phyloP scores from a whole-genome alignment of 176 grass and related monocot genomes.

The Carex scoparia region DNA sequence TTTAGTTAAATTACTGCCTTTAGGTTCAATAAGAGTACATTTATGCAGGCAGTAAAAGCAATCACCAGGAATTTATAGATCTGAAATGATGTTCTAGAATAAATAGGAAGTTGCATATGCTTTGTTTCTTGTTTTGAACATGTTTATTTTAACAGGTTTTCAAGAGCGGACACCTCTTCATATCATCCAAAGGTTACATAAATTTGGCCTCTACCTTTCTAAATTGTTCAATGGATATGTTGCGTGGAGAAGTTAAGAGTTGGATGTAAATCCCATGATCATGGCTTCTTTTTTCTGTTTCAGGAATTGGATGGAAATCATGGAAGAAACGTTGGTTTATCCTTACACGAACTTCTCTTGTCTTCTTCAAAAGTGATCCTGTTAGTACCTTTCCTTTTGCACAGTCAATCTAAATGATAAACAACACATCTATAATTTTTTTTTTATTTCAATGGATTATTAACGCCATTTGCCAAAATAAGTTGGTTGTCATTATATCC shows the following conservation, averaged over 20 bases:
- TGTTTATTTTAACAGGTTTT: constrained; percentile 57
- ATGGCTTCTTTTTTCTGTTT: constrained; percentile 23
- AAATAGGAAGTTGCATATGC: not conserved
- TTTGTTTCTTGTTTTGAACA: not conserved
- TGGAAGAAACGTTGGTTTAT: constrained; percentile 99
- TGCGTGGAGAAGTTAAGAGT: not conserved
- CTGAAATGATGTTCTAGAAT: not conserved
- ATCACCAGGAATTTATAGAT: not conserved
- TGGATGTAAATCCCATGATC: constrained; percentile 16
- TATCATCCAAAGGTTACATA: constrained; percentile 96
- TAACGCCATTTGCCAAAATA: not conserved
- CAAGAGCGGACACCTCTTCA: constrained; percentile 95
- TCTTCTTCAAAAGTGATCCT: constrained; percentile 99
- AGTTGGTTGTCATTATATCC: not conserved
- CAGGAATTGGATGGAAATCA: constrained; percentile 99
- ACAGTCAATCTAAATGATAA: not conserved
- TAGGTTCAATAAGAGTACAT: not conserved
- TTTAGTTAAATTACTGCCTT: not conserved
- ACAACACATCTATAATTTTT: not conserved
- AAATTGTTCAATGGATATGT: constrained; percentile 4
- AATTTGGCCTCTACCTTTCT: not conserved
- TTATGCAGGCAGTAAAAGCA: not conserved
- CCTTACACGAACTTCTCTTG: constrained; percentile 85
- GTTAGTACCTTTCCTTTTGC: constrained; percentile 49
- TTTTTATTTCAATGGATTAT: not conserved